These are phyloP conservation scores for Allomyces macrogynus DNA, from an alignment of 192 early-diverging fungal genomes.

Conservation along the genomic window DNA sequence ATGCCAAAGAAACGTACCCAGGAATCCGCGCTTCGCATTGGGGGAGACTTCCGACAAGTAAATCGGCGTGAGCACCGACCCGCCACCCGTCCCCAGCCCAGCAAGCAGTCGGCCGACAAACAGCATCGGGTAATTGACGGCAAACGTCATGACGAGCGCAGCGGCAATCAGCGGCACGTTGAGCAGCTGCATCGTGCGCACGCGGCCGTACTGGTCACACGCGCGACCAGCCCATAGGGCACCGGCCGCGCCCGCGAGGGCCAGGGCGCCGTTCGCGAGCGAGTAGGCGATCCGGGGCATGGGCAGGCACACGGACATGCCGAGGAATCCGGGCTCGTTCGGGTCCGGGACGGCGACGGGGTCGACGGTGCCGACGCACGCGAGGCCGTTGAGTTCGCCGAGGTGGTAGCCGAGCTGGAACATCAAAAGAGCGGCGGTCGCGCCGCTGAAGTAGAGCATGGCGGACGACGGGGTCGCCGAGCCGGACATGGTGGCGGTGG, in stretches of 20 bases:
- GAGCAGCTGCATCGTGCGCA: neutral
- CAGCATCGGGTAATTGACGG: neutral
- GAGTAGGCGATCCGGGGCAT: neutral
- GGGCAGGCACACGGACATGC: neutral
- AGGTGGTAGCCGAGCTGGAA: too few species aligned
- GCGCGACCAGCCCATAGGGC: neutral
- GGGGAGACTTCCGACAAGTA: neutral
- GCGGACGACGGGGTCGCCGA: too few species aligned
- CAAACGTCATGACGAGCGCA: neutral
- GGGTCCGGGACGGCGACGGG: neutral
- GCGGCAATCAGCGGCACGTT: neutral
- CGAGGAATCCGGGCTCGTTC: neutral
- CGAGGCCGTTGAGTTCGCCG: too few species aligned
- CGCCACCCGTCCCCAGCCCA: neutral
- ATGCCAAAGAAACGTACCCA: too few species aligned
- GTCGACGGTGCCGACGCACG: too few species aligned
- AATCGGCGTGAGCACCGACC: neutral
- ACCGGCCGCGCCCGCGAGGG: neutral
- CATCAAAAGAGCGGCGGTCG: too few species aligned
- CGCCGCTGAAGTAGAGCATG: too few species aligned
- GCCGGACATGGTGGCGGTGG: too few species aligned
- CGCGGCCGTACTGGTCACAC: neutral
- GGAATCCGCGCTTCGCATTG: neutral
- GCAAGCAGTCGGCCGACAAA: neutral
- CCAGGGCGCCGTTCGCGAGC: neutral